phyloP scores from a whole-genome alignment of 805 yeast species.

The Tetrapisispora taiwanensis region DNA sequence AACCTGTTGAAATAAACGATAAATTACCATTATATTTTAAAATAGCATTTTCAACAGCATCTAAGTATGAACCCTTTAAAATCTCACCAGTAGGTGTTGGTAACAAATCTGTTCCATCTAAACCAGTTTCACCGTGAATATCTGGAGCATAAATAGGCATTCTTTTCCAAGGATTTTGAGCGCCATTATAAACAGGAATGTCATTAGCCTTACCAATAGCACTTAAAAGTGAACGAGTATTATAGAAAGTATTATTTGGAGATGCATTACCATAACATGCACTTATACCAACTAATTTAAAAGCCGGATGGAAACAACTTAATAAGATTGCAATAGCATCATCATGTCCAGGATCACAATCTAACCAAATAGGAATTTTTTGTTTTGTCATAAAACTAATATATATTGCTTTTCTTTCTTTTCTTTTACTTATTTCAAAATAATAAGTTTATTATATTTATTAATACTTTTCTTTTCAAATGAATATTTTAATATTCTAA shows the following conservation, averaged over 20 bases:
- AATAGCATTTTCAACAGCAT: conserved; percentile 37
- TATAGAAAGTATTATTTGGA: conserved; percentile 52
- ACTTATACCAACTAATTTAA: conserved; percentile 56
- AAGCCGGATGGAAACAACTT: conserved; percentile 49
- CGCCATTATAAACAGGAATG: conserved; percentile 61
- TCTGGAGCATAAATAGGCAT: conserved; percentile 43
- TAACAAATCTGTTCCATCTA: conserved; percentile 62
- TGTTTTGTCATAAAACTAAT: conserved; percentile 13
- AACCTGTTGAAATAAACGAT: conserved; percentile 64
- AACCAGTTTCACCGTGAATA: conserved; percentile 66
- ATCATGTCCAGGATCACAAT: conserved; percentile 90
- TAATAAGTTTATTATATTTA: background rate
- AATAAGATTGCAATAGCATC: conserved; percentile 69
- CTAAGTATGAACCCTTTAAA: conserved; percentile 24
- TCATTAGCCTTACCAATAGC: conserved; percentile 37
- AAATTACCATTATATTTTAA: conserved; percentile 37
- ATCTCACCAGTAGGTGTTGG: conserved; percentile 34
- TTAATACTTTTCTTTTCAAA: too few species aligned
- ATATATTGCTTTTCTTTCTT: background rate
- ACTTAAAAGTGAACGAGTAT: conserved; percentile 58
- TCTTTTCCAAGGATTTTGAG: conserved; percentile 44
- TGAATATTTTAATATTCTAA: too few species aligned
- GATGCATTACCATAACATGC: conserved; percentile 69
- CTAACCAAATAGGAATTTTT: conserved; percentile 68
- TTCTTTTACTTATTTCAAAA: background rate